A percentile compares a stretch with the other conserved stretches of the same genome.
Conservation (phyloP, 2,329 filamentous ascomycete species). For the Fusarium sp. region DNA sequence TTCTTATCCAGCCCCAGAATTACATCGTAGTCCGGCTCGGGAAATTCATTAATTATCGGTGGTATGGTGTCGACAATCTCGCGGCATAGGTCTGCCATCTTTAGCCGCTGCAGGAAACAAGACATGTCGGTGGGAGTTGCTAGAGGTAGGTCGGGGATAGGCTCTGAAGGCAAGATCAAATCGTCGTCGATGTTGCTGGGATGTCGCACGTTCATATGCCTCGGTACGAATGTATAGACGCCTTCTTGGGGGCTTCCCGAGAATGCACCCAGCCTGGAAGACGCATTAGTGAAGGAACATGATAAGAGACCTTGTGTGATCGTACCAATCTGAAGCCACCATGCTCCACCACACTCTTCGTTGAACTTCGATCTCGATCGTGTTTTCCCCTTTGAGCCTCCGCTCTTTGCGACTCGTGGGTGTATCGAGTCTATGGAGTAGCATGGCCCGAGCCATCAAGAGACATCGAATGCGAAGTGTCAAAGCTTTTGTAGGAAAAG, state of each 20-base stretch:
- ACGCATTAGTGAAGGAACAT: neutral
- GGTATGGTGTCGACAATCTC: constrained; percentile 12
- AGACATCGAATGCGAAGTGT: neutral
- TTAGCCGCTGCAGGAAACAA: neutral
- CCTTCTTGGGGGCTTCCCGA: constrained; percentile 3
- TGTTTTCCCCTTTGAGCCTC: neutral
- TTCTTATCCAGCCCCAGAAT: constrained; percentile 2
- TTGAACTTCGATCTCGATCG: neutral
- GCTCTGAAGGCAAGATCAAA: neutral
- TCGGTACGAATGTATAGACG: neutral
- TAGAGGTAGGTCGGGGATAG: neutral
- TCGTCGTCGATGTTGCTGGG: constrained; percentile 3
- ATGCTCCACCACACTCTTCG: constrained; percentile 6
- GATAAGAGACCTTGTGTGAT: neutral
- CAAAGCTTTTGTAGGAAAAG: neutral
- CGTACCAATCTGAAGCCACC: constrained; percentile 1
- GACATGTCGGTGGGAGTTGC: neutral
- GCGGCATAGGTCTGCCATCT: constrained; percentile 2
- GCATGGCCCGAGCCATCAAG: neutral
- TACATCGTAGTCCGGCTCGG: constrained; percentile 3
- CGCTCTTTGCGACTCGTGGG: neutral
- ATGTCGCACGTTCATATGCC: neutral
- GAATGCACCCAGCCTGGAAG: neutral
- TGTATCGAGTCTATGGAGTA: neutral
- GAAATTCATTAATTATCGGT: constrained; percentile 1